Conservation (phyloP, 768 basidiomycete genomes). For the Tubosaeta brunneosetosa region DNA sequence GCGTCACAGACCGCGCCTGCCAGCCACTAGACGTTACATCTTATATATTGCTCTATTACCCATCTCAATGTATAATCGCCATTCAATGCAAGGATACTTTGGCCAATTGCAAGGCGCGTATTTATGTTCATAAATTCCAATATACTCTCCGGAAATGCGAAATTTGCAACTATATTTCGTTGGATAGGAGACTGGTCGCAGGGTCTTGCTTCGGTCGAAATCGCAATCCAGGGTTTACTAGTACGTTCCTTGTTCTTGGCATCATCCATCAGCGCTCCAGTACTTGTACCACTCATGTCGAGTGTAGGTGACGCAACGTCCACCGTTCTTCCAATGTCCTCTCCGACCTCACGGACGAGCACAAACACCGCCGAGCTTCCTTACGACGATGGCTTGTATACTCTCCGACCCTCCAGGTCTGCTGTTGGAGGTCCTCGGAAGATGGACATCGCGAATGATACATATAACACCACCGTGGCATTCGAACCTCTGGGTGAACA, state of each 20-base stretch:
- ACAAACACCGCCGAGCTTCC: constrained; percentile 3
- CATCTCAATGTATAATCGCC: constrained; percentile 35
- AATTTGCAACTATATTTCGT: not conserved
- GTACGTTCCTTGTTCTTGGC: constrained; percentile 1
- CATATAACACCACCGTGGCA: not conserved
- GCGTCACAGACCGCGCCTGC: constrained; percentile 44
- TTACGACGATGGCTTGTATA: not conserved
- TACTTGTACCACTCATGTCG: constrained; percentile 10
- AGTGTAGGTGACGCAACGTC: constrained; percentile 13
- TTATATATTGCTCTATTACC: constrained; percentile 28
- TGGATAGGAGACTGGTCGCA: constrained; percentile 10
- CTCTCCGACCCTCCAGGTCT: constrained; percentile 6
- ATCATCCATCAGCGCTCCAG: not conserved
- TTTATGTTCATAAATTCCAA: not conserved
- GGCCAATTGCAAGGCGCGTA: constrained; percentile 25
- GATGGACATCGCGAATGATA: constrained; percentile 3
- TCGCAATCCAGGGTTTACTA: constrained; percentile 1
- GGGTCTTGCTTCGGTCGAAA: constrained; percentile 3
- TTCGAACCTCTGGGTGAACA: not conserved
- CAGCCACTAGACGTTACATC: constrained; percentile 48
- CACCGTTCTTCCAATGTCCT: constrained; percentile 12
- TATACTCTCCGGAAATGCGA: not conserved
- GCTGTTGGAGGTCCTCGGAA: constrained; percentile 19
- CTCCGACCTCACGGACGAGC: constrained; percentile 8
- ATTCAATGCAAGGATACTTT: constrained; percentile 30